These are phyloP conservation scores for Cladophialophora immunda DNA, from an alignment of 2,329 filamentous ascomycete genomes.

Conservation along the genomic window DNA sequence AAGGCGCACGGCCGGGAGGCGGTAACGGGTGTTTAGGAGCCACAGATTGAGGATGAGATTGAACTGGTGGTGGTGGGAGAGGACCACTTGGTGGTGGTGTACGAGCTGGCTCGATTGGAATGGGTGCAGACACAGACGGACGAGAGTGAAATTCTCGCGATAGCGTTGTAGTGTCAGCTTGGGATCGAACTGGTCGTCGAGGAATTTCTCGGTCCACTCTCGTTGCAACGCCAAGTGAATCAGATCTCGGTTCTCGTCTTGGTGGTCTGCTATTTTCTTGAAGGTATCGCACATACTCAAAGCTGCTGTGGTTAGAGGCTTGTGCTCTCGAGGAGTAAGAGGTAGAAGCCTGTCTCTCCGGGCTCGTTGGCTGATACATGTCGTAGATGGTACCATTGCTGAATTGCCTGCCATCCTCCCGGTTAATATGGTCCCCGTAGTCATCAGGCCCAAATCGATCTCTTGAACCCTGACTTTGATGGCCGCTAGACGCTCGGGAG, in stretches of 20 bases:
- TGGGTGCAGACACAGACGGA: slow-evolving; percentile 10
- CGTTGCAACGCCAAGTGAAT: slow-evolving; percentile 20
- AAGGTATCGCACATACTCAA: slow-evolving; percentile 31
- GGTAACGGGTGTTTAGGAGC: slow-evolving; percentile 17
- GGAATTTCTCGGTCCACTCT: slow-evolving; percentile 5
- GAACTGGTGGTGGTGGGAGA: slow-evolving; percentile 4
- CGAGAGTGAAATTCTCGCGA: slow-evolving; percentile 15
- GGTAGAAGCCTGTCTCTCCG: slow-evolving; percentile 23
- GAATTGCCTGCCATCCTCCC: slow-evolving; percentile 21
- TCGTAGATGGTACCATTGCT: slow-evolving; percentile 34
- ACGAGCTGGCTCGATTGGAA: slow-evolving; percentile 15
- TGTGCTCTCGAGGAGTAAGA: slow-evolving; percentile 30
- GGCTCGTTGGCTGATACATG: slow-evolving; percentile 28
- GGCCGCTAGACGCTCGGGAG: slow-evolving; percentile 21
- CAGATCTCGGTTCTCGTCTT: slow-evolving; percentile 20
- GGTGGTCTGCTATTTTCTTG: slow-evolving; percentile 33
- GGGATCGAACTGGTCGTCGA: slow-evolving; percentile 11
- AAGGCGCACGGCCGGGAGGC: slow-evolving; percentile 3
- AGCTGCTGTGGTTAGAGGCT: slow-evolving; percentile 18
- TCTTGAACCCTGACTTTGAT: slow-evolving; percentile 26
- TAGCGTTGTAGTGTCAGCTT: slow-evolving; percentile 2
- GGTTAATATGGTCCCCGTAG: slow-evolving; percentile 19
- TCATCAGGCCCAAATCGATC: slow-evolving; percentile 37
- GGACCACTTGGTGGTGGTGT: slow-evolving; percentile 15
- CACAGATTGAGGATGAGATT: slow-evolving; percentile 22